Percentiles rank a stretch among this genome's conserved stretches.
Conservation (phyloP, 352 stramenopile genomes). For the Phytophthora pini region DNA sequence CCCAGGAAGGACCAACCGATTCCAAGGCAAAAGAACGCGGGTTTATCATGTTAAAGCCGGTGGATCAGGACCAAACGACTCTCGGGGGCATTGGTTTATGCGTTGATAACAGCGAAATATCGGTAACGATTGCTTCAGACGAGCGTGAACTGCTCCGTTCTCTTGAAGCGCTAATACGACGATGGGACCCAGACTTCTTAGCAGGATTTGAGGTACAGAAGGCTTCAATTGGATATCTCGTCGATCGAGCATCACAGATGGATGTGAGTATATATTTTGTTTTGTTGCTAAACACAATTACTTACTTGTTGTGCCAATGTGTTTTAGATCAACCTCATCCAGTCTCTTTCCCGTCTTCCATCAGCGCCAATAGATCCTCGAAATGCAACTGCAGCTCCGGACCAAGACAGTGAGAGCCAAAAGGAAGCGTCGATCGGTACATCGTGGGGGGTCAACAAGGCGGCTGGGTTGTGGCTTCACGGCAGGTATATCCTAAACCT, state of each 20-base stretch:
- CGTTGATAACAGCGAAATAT: slow-evolving; percentile 43
- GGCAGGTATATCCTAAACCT: slow-evolving; percentile 92
- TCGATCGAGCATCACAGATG: slow-evolving; percentile 68
- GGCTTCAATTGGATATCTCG: slow-evolving; percentile 76
- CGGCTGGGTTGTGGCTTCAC: slow-evolving; percentile 89
- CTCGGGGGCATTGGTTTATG: slow-evolving; percentile 36
- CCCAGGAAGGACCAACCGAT: slow-evolving; percentile 68
- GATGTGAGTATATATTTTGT: slow-evolving; percentile 43
- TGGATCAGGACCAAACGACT: slow-evolving; percentile 25
- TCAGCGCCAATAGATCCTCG: slow-evolving; percentile 57
- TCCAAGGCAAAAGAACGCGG: slow-evolving; percentile 60
- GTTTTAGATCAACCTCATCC: slow-evolving; percentile 72
- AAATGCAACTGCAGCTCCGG: slow-evolving; percentile 41
- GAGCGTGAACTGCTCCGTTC: slow-evolving; percentile 69
- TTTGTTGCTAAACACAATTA: slow-evolving; percentile 1
- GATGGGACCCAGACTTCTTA: slow-evolving; percentile 91
- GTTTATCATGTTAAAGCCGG: slow-evolving; percentile 47
- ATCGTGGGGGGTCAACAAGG: slow-evolving; percentile 80
- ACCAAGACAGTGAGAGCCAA: slow-evolving; percentile 33
- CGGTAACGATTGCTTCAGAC: slow-evolving; percentile 37
- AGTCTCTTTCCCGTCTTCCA: slow-evolving; percentile 69
- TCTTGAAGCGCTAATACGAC: slow-evolving; percentile 61
- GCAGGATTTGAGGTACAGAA: slow-evolving; percentile 90
- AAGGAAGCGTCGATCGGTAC: slow-evolving; percentile 71
- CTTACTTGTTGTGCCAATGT: slow-evolving; percentile 24